phyloP scores from a whole-genome alignment of 805 yeast species.

The Metschnikowia vanudenii region DNA sequence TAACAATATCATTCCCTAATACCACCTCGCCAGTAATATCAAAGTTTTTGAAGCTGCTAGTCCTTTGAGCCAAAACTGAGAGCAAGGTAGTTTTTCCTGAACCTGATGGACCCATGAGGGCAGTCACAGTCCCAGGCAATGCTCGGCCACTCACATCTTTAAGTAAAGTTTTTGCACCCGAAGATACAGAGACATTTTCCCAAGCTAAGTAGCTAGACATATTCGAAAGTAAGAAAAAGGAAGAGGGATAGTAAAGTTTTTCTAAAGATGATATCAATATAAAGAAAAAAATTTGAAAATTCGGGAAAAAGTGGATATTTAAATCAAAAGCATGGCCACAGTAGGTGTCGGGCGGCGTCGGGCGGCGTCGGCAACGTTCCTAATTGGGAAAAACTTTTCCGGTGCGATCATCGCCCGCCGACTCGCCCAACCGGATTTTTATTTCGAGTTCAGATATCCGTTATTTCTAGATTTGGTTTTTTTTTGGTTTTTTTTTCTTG shows the following conservation, averaged over 20 bases:
- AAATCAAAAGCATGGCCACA: background rate
- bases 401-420: background rate
- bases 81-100: slow-evolving; percentile 81
- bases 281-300: background rate
- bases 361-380: slow-evolving; percentile 8
- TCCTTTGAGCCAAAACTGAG: slow-evolving; percentile 59
- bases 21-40: slow-evolving; percentile 41
- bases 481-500: no score
- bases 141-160: slow-evolving; percentile 12
- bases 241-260: background rate
- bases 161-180: slow-evolving; percentile 10
- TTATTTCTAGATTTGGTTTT: no score
- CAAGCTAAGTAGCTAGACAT: slow-evolving; percentile 8
- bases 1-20: slow-evolving; percentile 19
- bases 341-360: slow-evolving; percentile 4
- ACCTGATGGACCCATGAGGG: slow-evolving; percentile 86
- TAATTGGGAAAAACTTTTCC: slow-evolving; percentile 2
- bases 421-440: no score
- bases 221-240: background rate
- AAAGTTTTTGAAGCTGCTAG: slow-evolving; percentile 40
- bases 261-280: background rate
- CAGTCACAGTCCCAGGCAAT: slow-evolving; percentile 44
- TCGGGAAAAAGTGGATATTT: slow-evolving; percentile 1
- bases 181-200: slow-evolving; percentile 10
- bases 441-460: no score